Percentiles rank a stretch among this genome's conserved stretches.
These are phyloP conservation scores for Apiospora malaysiana DNA, from an alignment of 2,329 filamentous ascomycete species.

Conservation along the genomic window DNA sequence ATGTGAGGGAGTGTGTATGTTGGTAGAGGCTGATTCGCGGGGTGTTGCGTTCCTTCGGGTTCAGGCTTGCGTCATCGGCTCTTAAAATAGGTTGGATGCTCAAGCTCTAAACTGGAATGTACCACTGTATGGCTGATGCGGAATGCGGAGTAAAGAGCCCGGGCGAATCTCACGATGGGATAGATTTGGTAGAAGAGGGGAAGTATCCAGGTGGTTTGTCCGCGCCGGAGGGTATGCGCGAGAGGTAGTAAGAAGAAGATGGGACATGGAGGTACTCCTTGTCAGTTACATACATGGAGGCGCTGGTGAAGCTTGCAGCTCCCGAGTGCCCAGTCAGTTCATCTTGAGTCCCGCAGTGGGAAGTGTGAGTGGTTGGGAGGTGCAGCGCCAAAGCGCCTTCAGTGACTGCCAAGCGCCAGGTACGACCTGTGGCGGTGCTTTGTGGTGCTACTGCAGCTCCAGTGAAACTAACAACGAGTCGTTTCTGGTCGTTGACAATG, in stretches of 20 bases:
- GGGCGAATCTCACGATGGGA: background rate
- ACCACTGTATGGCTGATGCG: background rate
- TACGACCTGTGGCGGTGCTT: slow-evolving; percentile 13
- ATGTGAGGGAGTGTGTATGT: slow-evolving; percentile 13
- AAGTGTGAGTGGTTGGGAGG: slow-evolving; percentile 12
- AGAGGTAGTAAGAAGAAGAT: background rate
- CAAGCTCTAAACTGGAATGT: background rate
- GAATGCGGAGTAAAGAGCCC: background rate
- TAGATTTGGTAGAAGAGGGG: background rate
- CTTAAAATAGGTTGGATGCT: background rate
- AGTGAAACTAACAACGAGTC: background rate
- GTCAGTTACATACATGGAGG: background rate
- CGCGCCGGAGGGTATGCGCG: background rate
- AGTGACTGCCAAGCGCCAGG: slow-evolving; percentile 16
- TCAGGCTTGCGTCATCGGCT: slow-evolving; percentile 20
- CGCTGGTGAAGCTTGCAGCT: slow-evolving; percentile 10
- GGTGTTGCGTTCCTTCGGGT: slow-evolving; percentile 16
- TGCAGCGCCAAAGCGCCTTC: background rate
- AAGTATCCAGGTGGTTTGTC: background rate
- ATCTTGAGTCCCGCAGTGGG: background rate
- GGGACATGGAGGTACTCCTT: background rate
- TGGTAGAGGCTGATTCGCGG: slow-evolving; percentile 5
- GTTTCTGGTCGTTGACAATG: background rate
- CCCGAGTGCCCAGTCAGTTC: background rate
- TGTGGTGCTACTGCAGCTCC: background rate